phyloP scores from a whole-genome alignment of 2,329 filamentous ascomycete genomes.

The Aspergillus sp. region DNA sequence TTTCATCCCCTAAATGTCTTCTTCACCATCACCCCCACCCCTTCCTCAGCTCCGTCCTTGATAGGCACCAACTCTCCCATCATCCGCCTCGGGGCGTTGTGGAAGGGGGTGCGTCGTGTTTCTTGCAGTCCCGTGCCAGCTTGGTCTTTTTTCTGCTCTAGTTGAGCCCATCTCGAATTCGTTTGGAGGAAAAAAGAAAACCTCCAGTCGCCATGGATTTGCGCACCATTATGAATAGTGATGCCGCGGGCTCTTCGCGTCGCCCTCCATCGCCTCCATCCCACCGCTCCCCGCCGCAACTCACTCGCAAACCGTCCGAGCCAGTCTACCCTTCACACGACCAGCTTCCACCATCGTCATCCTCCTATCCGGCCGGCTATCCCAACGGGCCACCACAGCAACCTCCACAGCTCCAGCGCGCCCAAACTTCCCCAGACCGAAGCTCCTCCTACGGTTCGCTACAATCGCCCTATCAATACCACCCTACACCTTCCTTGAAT shows the following conservation, averaged over 20 bases:
- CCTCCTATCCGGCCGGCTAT: constrained; percentile 34
- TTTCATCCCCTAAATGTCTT: constrained; percentile 18
- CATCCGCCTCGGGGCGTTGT: constrained; percentile 14
- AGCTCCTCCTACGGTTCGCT: constrained; percentile 44
- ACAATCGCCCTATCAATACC: constrained; percentile 48
- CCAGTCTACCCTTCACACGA: constrained; percentile 32
- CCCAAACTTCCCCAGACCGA: constrained; percentile 50
- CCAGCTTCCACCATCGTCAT: constrained; percentile 28
- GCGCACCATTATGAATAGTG: constrained; percentile 57
- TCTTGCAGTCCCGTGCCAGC: constrained; percentile 3
- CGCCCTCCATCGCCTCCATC: constrained; percentile 30
- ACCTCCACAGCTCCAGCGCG: constrained; percentile 49
- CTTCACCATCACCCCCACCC: constrained; percentile 3
- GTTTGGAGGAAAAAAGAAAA: constrained; percentile 1
- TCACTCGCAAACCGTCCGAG: constrained; percentile 36
- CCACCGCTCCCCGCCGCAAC: constrained; percentile 32
- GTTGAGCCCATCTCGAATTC: background rate
- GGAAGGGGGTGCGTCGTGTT: constrained; percentile 21
- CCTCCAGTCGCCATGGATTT: constrained; percentile 51
- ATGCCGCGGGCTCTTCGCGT: constrained; percentile 40
- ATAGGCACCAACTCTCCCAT: constrained; percentile 7
- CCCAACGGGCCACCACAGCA: constrained; percentile 41
- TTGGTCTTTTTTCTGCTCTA: background rate
- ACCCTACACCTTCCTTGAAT: constrained; percentile 37
- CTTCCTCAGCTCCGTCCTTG: constrained; percentile 11